Percentiles rank a stretch among this genome's conserved stretches.
Evolutionary conservation across 2,329 filamentous ascomycete species (phyloP).

Genomic region (Diplodia corticola): DNA sequence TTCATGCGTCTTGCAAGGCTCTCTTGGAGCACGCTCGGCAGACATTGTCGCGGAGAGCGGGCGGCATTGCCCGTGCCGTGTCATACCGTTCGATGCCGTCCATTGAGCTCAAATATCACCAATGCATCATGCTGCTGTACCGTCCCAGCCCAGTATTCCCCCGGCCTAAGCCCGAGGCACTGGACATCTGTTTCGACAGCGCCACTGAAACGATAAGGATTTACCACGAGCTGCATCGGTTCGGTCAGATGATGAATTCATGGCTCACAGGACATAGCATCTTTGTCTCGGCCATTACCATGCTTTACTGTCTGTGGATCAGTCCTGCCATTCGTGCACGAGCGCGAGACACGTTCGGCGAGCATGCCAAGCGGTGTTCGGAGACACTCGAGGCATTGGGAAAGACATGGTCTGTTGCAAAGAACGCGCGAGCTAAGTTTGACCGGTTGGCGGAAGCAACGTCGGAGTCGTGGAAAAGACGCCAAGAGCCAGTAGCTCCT

Average conservation of each 20-base stretch:
- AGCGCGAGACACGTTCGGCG: constrained; percentile 46
- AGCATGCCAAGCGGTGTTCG: constrained; percentile 45
- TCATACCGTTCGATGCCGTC: constrained; percentile 7
- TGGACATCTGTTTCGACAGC: constrained; percentile 48
- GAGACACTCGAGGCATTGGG: constrained; percentile 54
- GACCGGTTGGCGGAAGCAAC: constrained; percentile 5
- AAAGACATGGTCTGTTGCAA: constrained; percentile 55
- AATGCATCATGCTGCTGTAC: constrained; percentile 51
- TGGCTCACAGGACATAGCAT: constrained; percentile 54
- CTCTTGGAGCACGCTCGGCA: background rate
- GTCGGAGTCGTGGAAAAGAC: background rate
- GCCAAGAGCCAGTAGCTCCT: background rate
- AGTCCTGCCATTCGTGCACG: constrained; percentile 44
- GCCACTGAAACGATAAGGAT: constrained; percentile 45
- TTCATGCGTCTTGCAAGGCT: constrained; percentile 28
- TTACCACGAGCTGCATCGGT: constrained; percentile 48
- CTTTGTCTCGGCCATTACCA: constrained; percentile 51
- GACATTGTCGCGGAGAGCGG: background rate
- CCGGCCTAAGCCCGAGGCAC: constrained; percentile 44
- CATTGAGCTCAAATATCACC: constrained; percentile 48
- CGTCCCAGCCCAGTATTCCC: constrained; percentile 56
- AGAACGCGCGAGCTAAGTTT: constrained; percentile 26
- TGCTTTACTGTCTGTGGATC: constrained; percentile 54
- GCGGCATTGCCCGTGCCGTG: background rate
- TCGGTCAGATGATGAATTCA: constrained; percentile 49